Evolutionary conservation across 768 basidiomycete genomes (phyloP).

Genomic region (Leccinum truebloodii): DNA sequence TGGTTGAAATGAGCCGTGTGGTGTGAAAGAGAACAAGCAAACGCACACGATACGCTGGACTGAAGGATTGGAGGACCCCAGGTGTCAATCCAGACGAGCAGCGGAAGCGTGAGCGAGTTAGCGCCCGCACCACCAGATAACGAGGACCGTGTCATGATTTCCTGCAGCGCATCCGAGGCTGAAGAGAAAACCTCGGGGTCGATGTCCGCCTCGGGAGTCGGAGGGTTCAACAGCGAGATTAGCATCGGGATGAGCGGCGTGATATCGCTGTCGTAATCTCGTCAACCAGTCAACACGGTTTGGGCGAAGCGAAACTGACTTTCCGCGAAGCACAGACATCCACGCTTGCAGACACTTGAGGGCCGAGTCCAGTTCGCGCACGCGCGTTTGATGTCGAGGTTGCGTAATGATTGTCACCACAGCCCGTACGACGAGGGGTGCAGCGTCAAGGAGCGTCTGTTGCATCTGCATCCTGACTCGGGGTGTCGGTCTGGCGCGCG

Average conservation of each 20-base stretch:
- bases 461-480: conserved; percentile 57
- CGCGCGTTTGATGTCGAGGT: conserved; percentile 32
- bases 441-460: conserved; percentile 64
- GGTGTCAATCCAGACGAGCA: conserved; percentile 74
- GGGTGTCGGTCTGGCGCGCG: conserved; percentile 9
- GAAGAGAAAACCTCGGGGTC: conserved; percentile 59
- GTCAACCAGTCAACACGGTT: conserved; percentile 1
- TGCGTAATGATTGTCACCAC: conserved; percentile 57
- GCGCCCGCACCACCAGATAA: conserved; percentile 69
- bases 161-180: conserved; percentile 72
- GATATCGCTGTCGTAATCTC: conserved; percentile 51
- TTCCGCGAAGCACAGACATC: conserved; percentile 68
- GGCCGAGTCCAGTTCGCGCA: conserved; percentile 61
- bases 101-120: conserved; percentile 77
- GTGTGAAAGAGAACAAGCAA: neutral
- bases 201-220: conserved; percentile 31
- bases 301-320: conserved; percentile 44
- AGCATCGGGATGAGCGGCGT: conserved; percentile 70
- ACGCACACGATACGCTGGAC: conserved; percentile 38
- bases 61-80: conserved; percentile 51
- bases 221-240: conserved; percentile 44
- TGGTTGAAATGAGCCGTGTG: neutral
- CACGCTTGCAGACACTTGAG: conserved; percentile 83
- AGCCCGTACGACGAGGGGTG: conserved; percentile 69
- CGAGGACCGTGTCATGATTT: conserved; percentile 74